A percentile compares a stretch with the other conserved stretches of the same genome.
These are phyloP conservation scores for Salicornia ramosissima DNA, from an alignment of 148 eudicot species.

Conservation along the genomic window DNA sequence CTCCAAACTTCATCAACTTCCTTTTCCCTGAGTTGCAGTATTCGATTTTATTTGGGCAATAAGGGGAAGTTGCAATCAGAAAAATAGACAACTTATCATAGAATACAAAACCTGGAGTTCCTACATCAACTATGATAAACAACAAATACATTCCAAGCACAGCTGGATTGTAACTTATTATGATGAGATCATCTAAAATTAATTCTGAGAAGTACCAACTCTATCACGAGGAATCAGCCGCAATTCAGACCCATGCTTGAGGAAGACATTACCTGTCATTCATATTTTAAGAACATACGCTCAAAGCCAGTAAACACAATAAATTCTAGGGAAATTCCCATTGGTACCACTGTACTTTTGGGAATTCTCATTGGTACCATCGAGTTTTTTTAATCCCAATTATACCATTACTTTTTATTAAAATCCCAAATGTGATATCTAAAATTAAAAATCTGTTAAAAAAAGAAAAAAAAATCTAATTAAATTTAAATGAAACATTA, in stretches of 20 bases:
- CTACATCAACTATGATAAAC: slow-evolving; percentile 1
- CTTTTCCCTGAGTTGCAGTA: not conserved
- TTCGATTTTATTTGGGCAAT: not conserved
- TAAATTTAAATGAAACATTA: too few species aligned
- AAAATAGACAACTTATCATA: not conserved
- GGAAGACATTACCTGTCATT: slow-evolving; percentile 80
- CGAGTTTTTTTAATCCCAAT: too few species aligned
- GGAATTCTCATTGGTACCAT: too few species aligned
- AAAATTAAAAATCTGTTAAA: too few species aligned
- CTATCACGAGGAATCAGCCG: slow-evolving; percentile 97
- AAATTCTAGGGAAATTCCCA: too few species aligned
- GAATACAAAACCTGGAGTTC: slow-evolving; percentile 14
- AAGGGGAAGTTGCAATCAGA: not conserved
- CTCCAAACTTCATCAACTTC: not conserved
- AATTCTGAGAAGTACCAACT: slow-evolving; percentile 50
- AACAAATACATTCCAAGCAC: slow-evolving; percentile 2
- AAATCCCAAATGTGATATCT: too few species aligned
- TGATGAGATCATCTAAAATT: slow-evolving; percentile 8
- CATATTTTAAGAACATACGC: not conserved
- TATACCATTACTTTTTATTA: too few species aligned
- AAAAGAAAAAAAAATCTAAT: too few species aligned
- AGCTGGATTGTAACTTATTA: slow-evolving; percentile 4
- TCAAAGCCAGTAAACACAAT: not conserved
- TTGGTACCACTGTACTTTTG: too few species aligned
- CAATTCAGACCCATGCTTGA: slow-evolving; percentile 90